Evolutionary conservation across 805 yeast species (phyloP).

Genomic region (Yarrowia sp.): DNA sequence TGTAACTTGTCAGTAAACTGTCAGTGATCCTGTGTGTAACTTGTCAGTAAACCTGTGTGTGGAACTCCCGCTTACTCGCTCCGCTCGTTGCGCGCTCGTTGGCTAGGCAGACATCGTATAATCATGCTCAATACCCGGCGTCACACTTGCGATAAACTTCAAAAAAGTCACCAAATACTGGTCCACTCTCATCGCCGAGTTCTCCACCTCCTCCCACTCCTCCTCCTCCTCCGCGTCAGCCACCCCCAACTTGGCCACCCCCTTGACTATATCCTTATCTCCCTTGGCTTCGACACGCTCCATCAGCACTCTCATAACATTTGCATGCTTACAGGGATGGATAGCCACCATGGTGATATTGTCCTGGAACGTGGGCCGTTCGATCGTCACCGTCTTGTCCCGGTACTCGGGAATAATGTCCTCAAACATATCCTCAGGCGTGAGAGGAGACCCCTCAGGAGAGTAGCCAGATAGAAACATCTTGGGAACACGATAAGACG

Average conservation of each 20-base stretch:
- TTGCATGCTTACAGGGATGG: constrained; percentile 95
- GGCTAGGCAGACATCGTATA: constrained; percentile 90
- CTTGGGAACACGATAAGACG: constrained; percentile 95
- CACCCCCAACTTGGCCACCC: constrained; percentile 58
- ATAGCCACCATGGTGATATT: constrained; percentile 82
- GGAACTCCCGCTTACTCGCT: no score
- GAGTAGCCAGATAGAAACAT: constrained; percentile 89
- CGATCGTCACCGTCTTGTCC: constrained; percentile 96
- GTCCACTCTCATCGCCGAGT: constrained; percentile 71
- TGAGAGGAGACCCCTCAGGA: constrained; percentile 80
- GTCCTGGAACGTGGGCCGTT: constrained; percentile 82
- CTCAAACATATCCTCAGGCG: constrained; percentile 91
- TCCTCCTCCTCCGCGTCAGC: constrained; percentile 47
- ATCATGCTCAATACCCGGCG: constrained; percentile 97
- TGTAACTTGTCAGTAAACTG: no score
- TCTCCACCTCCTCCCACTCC: constrained; percentile 65
- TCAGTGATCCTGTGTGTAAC: no score
- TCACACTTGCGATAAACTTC: constrained; percentile 94
- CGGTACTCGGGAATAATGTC: constrained; percentile 91
- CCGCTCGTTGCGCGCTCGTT: no score
- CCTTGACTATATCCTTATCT: constrained; percentile 44
- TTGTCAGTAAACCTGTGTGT: no score
- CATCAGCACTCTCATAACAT: constrained; percentile 89
- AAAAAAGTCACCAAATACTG: constrained; percentile 88
- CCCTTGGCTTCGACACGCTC: constrained; percentile 64